phyloP scores from a whole-genome alignment of 768 basidiomycete species.

The Crassisporium funariophilum region DNA sequence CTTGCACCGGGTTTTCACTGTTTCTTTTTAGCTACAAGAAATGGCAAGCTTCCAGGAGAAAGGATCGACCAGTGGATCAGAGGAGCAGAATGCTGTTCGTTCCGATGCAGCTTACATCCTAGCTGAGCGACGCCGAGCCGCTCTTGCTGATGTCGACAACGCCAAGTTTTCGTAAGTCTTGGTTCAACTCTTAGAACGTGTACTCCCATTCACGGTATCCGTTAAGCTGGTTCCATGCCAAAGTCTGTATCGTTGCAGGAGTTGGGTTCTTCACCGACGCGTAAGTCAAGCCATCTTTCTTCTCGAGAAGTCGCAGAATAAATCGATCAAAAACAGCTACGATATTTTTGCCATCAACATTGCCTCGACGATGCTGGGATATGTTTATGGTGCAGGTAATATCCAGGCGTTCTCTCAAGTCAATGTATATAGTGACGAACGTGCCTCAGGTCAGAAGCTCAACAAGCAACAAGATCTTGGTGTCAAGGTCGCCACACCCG shows the following conservation, averaged over 20 bases:
- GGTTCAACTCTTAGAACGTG: constrained; percentile 3
- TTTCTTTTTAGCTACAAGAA: constrained; percentile 1
- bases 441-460: constrained; percentile 37
- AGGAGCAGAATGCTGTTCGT: constrained; percentile 24
- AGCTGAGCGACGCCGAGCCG: constrained; percentile 75
- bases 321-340: constrained; percentile 48
- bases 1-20: constrained; percentile 1
- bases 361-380: constrained; percentile 80
- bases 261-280: constrained; percentile 93
- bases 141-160: constrained; percentile 85
- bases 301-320: neutral
- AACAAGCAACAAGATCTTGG: constrained; percentile 71
- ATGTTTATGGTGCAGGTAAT: constrained; percentile 61
- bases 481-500: constrained; percentile 75
- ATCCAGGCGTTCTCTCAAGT: neutral
- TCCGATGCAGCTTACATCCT: constrained; percentile 43
- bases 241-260: constrained; percentile 69
- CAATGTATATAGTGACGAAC: neutral
- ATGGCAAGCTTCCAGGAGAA: constrained; percentile 45
- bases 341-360: constrained; percentile 93
- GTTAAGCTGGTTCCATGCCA: constrained; percentile 81
- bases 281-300: constrained; percentile 43
- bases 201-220: constrained; percentile 7
- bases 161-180: constrained; percentile 75
- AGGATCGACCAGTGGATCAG: constrained; percentile 35